Evolutionary conservation across 2,329 filamentous ascomycete species (phyloP), one percentile per base, ranked within the genome.

Genomic region (Diaporthe vaccinii): DNA sequence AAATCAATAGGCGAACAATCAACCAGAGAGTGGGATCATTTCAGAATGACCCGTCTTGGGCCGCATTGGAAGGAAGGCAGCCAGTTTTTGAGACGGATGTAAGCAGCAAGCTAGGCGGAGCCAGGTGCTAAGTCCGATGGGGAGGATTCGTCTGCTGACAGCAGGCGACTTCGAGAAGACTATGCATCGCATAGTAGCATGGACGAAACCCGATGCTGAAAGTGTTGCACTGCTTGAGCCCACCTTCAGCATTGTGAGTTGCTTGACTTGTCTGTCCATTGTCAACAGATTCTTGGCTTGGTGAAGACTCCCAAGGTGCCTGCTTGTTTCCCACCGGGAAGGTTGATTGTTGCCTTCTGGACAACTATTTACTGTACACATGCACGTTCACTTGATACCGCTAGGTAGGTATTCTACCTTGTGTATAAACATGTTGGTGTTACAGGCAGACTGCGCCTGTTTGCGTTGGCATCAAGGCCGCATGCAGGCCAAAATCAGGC

Each of bases 91-190:
- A 53, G 62, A 20, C 31, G 62, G 44, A 25, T 39, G 22, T 68
- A 36, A 68, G 62, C 62, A 53, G 22, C 34, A 4, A 17, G 25
- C 15, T 34, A 22, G 65, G 15, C 46, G 51, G 22, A 61, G 41
- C 22, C 17, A 25, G 12, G 12, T 5, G 25, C 41, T 41, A 73
- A 73, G 70, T 65, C 70, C 70, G 70, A 55, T 34, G 46, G 57
- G 22, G 31, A 62, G 31, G 51, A 53, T 39, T 71, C 58, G 12
- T 28, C 55, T 6, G 49, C 31, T 72, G 14, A 22, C 22, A 39
- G 62, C 44, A 36, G 62, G 46, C 22, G 49, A 46, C 15, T 39
- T n/a, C 39, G 12, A 59, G 9, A 3, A 34, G 41, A 14, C 39
- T 65, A 14, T 46, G 41, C 25, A 31, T 2, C 17, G 22, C 25